phyloP scores from a whole-genome alignment of 176 grass and related monocot species.

The Oryza rufipogon region DNA sequence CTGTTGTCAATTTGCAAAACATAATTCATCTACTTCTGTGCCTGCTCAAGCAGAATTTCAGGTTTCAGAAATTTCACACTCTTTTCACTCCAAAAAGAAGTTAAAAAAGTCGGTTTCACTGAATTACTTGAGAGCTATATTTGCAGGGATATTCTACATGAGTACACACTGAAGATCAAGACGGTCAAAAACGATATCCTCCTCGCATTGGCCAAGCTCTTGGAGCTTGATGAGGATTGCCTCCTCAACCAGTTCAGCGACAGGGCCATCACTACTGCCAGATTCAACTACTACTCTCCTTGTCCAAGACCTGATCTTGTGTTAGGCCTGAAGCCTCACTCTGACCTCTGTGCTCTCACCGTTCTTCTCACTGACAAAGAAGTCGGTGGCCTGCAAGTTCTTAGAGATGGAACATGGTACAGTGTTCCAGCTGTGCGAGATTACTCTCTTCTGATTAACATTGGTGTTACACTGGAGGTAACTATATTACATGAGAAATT shows the following conservation, averaged over 20 bases:
- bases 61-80: background rate
- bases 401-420: constrained; percentile 51
- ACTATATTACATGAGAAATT: background rate
- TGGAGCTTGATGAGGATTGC: constrained; percentile 40
- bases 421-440: background rate
- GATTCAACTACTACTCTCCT: constrained; percentile 58
- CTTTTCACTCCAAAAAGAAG: too few relatives aligned
- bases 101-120: background rate
- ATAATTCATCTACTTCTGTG: background rate
- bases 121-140: background rate
- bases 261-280: constrained; percentile 26
- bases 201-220: constrained; percentile 26
- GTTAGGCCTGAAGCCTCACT: constrained; percentile 60
- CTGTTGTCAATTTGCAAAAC: background rate
- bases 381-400: constrained; percentile 57
- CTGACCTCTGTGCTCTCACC: constrained; percentile 48
- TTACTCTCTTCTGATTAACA: constrained; percentile 46
- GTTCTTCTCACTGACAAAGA: constrained; percentile 54
- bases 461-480: constrained; percentile 59
- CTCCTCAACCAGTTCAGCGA: constrained; percentile 34
- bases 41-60: background rate
- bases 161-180: constrained; percentile 47
- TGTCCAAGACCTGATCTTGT: constrained; percentile 61
- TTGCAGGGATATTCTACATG: constrained; percentile 54
- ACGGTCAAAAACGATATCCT: constrained; percentile 35